Percentiles rank a stretch among this genome's conserved stretches.
Conservation (phyloP, 495 filamentous ascomycete genomes). For the Pyronema omphalodes region DNA sequence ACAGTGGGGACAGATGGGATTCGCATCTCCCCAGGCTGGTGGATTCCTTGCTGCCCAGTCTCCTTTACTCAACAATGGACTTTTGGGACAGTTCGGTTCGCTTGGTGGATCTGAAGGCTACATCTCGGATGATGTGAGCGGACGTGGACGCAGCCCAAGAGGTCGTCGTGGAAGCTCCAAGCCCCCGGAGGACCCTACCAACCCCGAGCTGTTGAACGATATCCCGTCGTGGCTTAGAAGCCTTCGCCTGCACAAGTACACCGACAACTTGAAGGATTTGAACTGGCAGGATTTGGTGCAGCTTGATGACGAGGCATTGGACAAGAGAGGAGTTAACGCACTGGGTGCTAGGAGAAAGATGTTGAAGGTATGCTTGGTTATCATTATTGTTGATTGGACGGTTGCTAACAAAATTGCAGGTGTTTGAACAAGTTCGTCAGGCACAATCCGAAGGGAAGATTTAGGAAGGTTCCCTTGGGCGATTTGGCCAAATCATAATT, state of each 20-base stretch:
- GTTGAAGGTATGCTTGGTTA: constrained; percentile 50
- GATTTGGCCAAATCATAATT: no score
- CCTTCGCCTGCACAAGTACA: constrained; percentile 93
- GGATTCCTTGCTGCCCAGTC: constrained; percentile 83
- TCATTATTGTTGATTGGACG: neutral
- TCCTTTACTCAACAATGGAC: constrained; percentile 53
- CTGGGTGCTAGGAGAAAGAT: constrained; percentile 92
- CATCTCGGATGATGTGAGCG: constrained; percentile 82
- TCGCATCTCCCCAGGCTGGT: constrained; percentile 84
- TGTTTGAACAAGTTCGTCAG: constrained; percentile 88
- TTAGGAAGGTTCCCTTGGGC: no score
- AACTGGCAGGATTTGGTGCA: constrained; percentile 89
- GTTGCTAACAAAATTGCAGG: constrained; percentile 28
- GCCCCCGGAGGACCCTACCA: constrained; percentile 93
- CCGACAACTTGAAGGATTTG: constrained; percentile 90
- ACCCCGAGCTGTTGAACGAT: constrained; percentile 76
- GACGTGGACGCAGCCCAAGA: constrained; percentile 81
- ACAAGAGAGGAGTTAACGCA: constrained; percentile 86
- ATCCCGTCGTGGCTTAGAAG: constrained; percentile 93
- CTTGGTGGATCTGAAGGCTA: constrained; percentile 60
- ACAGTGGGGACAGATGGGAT: constrained; percentile 47
- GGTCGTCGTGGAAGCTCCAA: constrained; percentile 89
- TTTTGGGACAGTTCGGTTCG: constrained; percentile 53
- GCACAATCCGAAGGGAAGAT: constrained; percentile 26
- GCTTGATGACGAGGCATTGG: constrained; percentile 81